Evolutionary conservation across 805 yeast genomes (phyloP), one percentile per base, ranked within the genome.

Genomic region (Clavispora carvajalis): DNA sequence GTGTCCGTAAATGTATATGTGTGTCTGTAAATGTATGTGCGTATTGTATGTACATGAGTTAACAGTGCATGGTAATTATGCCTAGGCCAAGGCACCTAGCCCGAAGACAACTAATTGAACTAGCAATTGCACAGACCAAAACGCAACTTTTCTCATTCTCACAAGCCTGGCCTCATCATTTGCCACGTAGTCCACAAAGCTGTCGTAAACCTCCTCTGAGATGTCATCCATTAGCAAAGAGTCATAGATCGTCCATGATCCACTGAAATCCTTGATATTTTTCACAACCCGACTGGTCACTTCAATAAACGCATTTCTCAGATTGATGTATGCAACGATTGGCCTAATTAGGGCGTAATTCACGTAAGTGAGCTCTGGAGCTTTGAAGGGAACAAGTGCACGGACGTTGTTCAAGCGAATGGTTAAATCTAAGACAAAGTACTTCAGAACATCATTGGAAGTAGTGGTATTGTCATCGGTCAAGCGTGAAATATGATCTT

Each of bases 181-280:
- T 9, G 83, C 83, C 16, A 88, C 95, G 54, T 90, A 90, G 33
- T 81, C 76, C 2, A 82, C 96, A 63, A 93, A 88, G 13, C 93
- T 89, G 49, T 88, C 89, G 61, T 91, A 91, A 5, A 91, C 93
- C 50, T 87, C 95, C 22, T 81, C 81, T 22, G 93, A 83, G 37
- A 93, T 71, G 56, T 91, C 97, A 56, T 85, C 93, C 95, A 91
- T 88, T 44, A 93, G 68, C 38, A 83, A 69, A 21, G 93, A 83
- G 58, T 93, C 99, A 60, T 89, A 93, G 3, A 88, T 72, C 1
- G 99, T 91, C 99, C 99, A 93, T 7, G 95, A 79, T 0, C 99
- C 99, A 53, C 86, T 89, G 59, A 93, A 93, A 55, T 93, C 99
- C 21, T 71, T 67, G 17, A 89, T 63, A 34, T 78, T 75, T 57